Conservation (phyloP, 2,329 filamentous ascomycete genomes). For the Zymoseptoria tritici region DNA sequence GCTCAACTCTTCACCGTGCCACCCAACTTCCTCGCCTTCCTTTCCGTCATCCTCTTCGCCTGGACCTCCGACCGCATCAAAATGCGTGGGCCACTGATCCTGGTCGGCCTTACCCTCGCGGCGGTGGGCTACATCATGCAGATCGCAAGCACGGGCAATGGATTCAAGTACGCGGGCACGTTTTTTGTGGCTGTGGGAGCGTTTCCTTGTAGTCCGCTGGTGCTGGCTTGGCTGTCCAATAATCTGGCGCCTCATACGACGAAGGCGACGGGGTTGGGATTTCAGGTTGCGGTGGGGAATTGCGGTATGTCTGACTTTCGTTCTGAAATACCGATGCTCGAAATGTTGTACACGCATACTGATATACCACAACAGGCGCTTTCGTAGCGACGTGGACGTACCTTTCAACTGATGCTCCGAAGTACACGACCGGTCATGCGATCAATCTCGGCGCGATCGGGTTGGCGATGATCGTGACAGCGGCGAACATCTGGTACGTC, state of each 20-base stretch:
- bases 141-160: conserved; percentile 24
- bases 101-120: conserved; percentile 19
- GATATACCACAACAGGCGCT: conserved; percentile 21
- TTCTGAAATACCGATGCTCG: too few relatives aligned
- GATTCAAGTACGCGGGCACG: conserved; percentile 34
- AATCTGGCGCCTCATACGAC: conserved; percentile 40
- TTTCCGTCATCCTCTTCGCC: conserved; percentile 20
- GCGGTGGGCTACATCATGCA: conserved; percentile 37
- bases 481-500: conserved; percentile 33
- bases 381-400: conserved; percentile 42
- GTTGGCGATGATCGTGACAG: conserved; percentile 29
- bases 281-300: conserved; percentile 37
- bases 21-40: conserved; percentile 30
- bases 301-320: conserved; percentile 17
- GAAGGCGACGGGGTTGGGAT: conserved; percentile 36
- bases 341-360: background rate
- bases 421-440: conserved; percentile 35
- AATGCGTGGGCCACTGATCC: conserved; percentile 29
- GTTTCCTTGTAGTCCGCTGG: conserved; percentile 28
- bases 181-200: conserved; percentile 32
- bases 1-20: conserved; percentile 36
- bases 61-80: conserved; percentile 27
- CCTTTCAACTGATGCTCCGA: conserved; percentile 36
- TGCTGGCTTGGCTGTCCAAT: conserved; percentile 37
- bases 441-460: conserved; percentile 37